Base-by-base conservation (phyloP, 1,139 yeast genomes). In the Candida sojae region DNA sequence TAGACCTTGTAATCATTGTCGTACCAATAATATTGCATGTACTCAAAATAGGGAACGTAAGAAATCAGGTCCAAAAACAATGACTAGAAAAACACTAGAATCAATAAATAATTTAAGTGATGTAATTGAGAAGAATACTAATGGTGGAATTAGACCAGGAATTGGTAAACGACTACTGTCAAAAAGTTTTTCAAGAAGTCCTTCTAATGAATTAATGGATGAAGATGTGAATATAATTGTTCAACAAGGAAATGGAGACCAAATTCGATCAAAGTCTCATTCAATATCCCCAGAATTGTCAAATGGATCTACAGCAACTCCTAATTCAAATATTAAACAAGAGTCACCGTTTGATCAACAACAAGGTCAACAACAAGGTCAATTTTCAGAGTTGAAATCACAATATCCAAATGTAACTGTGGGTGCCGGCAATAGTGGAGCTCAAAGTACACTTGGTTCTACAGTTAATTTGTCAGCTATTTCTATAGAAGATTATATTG, bases 21-120 rank as follows among this genome's bases (percentile, higher is more conserved):
- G 66, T 28, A 58, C 68, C 35, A 71, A 71, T 55, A 60, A 63
- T 40, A 53, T 74, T 34, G 63, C 62, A 8, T 75, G 80, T 55
- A 75, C 79, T 9, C 64, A 63, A 51, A 56, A 66, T 31, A 55
- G 79, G 48, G 67, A 65, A 48, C 63, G 77, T 30, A 73, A 72
- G 57, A 73, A 73, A 55, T 63, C 71, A 39, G 80, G 79, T 3
- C 78, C 79, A n/a, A 73, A 72, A 49, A 68, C 63, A 40, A 56
- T 71, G 45, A 73, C 71, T 40, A 60, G 62, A 44, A 74, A 72
- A 52, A 73, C 79, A 8, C 53, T 73, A 29, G 68, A 68, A 32
- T 60, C 70, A 28, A 73, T 75, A 45, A 67, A 61, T 48, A 63
- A 57, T 43, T 46, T 67, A 40, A 57, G 58, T 33, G 66, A 58